phyloP scores from a whole-genome alignment of 805 yeast genomes.

The Pichia ethanolica region DNA sequence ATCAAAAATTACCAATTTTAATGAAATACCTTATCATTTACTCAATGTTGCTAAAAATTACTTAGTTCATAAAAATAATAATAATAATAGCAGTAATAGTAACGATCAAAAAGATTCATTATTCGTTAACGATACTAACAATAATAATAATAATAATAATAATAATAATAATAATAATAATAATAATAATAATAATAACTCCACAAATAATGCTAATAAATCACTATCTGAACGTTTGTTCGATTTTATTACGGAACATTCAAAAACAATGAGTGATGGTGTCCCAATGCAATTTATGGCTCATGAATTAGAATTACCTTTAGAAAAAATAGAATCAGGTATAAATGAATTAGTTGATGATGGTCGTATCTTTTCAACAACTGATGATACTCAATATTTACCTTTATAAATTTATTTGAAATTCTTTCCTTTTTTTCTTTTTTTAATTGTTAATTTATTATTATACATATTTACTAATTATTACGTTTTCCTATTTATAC shows the following conservation, averaged over 20 bases:
- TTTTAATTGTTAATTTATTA: slow-evolving; percentile 13
- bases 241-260: slow-evolving; percentile 43
- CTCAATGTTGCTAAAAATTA: slow-evolving; percentile 55
- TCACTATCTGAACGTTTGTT: slow-evolving; percentile 30
- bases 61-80: slow-evolving; percentile 46
- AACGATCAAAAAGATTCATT: slow-evolving; percentile 20
- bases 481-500: slow-evolving; percentile 4
- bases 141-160: slow-evolving; percentile 39
- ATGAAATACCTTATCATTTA: slow-evolving; percentile 62
- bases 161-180: slow-evolving; percentile 10
- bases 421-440: slow-evolving; percentile 3
- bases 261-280: slow-evolving; percentile 59
- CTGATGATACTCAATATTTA: slow-evolving; percentile 56
- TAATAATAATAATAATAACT: slow-evolving; percentile 12
- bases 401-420: slow-evolving; percentile 32
- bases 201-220: slow-evolving; percentile 8
- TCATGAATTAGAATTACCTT: slow-evolving; percentile 44
- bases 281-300: slow-evolving; percentile 61
- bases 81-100: slow-evolving; percentile 15
- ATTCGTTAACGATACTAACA: slow-evolving; percentile 35
- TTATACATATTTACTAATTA: slow-evolving; percentile 10
- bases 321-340: slow-evolving; percentile 40
- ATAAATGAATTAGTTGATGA: slow-evolving; percentile 54
- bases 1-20: slow-evolving; percentile 51
- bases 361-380: slow-evolving; percentile 63